Evolutionary conservation across 345 rosid species (phyloP).

Genomic region (Dipteronia dyeriana): DNA sequence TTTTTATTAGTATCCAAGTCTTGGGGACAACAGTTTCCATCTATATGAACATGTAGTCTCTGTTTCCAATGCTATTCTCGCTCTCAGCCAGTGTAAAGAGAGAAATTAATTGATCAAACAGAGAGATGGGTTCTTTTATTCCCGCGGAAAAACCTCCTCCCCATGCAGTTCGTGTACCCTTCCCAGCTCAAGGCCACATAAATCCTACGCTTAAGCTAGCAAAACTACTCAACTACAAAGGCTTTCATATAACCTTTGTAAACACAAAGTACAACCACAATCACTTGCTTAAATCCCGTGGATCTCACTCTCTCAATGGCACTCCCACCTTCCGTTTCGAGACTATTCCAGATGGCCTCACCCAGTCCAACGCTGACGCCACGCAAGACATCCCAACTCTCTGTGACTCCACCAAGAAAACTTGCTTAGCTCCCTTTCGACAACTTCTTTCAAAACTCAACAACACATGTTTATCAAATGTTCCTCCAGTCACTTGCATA

Average conservation of each 20-base stretch:
- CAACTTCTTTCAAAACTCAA: conserved; percentile 28
- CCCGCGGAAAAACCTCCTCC: conserved; percentile 13
- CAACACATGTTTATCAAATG: not conserved
- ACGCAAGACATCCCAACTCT: conserved; percentile 36
- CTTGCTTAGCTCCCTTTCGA: conserved; percentile 30
- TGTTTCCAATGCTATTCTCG: not conserved
- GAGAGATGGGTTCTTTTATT: not conserved
- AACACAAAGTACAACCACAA: conserved; percentile 41
- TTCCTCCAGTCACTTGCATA: conserved; percentile 40
- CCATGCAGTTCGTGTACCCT: conserved; percentile 43
- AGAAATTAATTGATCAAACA: not conserved
- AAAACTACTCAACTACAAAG: conserved; percentile 36
- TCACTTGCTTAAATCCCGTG: conserved; percentile 34
- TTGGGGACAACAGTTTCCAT: not conserved
- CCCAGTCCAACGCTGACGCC: conserved; percentile 16
- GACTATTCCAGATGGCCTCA: conserved; percentile 45
- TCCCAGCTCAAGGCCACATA: conserved; percentile 53
- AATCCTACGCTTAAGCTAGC: conserved; percentile 48
- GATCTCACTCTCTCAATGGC: conserved; percentile 27
- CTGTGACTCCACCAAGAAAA: conserved; percentile 27
- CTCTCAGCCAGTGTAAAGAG: not conserved
- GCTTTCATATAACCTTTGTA: conserved; percentile 48
- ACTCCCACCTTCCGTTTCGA: conserved; percentile 35
- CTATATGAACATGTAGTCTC: not conserved
- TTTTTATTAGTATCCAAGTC: too few species aligned